Evolutionary conservation across 2,329 filamentous ascomycete genomes (phyloP).

Genomic region (Clonostachys sp.): DNA sequence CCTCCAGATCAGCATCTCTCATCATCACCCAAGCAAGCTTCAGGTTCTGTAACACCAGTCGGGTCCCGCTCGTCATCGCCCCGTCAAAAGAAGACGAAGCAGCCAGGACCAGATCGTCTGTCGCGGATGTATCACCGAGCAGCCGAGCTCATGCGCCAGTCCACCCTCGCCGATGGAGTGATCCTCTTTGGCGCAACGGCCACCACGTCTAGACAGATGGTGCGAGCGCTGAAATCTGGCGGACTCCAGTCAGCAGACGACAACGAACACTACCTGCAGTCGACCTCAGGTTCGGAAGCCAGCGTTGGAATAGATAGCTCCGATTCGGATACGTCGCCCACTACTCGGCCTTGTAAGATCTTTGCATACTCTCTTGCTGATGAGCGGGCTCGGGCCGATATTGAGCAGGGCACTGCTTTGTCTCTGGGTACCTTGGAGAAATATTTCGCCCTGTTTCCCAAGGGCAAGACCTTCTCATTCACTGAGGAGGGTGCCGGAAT

Average conservation of each 20-base stretch:
- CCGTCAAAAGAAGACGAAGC: not conserved
- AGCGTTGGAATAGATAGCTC: slow-evolving; percentile 15
- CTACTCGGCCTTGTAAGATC: slow-evolving; percentile 16
- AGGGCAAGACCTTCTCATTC: slow-evolving; percentile 20
- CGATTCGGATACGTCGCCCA: slow-evolving; percentile 17
- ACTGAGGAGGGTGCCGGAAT: slow-evolving; percentile 16
- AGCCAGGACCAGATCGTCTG: slow-evolving; percentile 10
- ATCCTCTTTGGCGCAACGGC: slow-evolving; percentile 20
- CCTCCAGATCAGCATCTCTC: not conserved
- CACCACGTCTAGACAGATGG: slow-evolving; percentile 6
- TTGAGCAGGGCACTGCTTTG: slow-evolving; percentile 17
- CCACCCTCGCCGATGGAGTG: slow-evolving; percentile 21
- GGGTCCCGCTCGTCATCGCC: not conserved
- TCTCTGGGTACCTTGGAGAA: slow-evolving; percentile 18
- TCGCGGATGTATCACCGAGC: slow-evolving; percentile 17
- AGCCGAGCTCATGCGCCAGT: slow-evolving; percentile 17
- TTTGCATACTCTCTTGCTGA: slow-evolving; percentile 18
- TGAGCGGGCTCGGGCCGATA: slow-evolving; percentile 11
- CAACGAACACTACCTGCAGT: slow-evolving; percentile 6
- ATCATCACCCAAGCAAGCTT: not conserved
- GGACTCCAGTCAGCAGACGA: slow-evolving; percentile 6
- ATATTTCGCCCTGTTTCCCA: slow-evolving; percentile 20
- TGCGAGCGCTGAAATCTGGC: slow-evolving; percentile 1
- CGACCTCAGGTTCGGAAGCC: slow-evolving; percentile 10
- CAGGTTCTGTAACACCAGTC: no score